A percentile compares a stretch with the other conserved stretches of the same genome.
phyloP scores from a whole-genome alignment of 148 eudicot genomes.

The Talinum fruticosum region DNA sequence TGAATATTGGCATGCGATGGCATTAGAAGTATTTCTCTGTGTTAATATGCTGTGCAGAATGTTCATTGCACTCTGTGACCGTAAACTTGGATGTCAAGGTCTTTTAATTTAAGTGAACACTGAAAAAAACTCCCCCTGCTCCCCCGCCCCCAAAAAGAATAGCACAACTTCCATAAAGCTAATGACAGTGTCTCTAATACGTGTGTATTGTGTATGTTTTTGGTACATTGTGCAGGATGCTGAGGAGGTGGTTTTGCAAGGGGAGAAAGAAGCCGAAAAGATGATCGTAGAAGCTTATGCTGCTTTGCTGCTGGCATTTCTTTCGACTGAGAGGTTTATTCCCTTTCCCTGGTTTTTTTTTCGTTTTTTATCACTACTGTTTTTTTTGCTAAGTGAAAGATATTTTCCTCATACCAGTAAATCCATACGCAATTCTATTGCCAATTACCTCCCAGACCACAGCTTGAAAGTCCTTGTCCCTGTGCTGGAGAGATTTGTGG shows the following conservation, averaged over 20 bases:
- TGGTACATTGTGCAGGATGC: constrained; percentile 51
- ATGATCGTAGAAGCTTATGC: constrained; percentile 96
- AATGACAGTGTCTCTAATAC: background rate
- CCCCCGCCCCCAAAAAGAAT: background rate
- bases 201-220: constrained; percentile 7
- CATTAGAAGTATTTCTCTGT: too few relatives aligned
- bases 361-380: background rate
- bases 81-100: too few relatives aligned
- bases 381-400: constrained; percentile 16
- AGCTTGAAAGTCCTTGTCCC: constrained; percentile 77
- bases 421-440: constrained; percentile 65
- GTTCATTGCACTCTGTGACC: too few relatives aligned
- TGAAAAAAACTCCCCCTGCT: background rate
- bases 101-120: too few relatives aligned
- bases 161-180: background rate
- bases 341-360: background rate
- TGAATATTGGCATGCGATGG: too few relatives aligned
- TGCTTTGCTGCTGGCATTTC: constrained; percentile 90
- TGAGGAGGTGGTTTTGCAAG: constrained; percentile 65
- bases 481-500: constrained; percentile 98
- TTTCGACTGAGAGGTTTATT: constrained; percentile 82
- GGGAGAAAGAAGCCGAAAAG: constrained; percentile 98
- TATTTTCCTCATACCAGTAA: constrained; percentile 40
- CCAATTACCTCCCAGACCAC: constrained; percentile 67
- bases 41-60: too few relatives aligned